Evolutionary conservation across 2,329 filamentous ascomycete genomes (phyloP), one percentile per base, ranked within the genome.

Genomic region (Aureobasidium sp.): DNA sequence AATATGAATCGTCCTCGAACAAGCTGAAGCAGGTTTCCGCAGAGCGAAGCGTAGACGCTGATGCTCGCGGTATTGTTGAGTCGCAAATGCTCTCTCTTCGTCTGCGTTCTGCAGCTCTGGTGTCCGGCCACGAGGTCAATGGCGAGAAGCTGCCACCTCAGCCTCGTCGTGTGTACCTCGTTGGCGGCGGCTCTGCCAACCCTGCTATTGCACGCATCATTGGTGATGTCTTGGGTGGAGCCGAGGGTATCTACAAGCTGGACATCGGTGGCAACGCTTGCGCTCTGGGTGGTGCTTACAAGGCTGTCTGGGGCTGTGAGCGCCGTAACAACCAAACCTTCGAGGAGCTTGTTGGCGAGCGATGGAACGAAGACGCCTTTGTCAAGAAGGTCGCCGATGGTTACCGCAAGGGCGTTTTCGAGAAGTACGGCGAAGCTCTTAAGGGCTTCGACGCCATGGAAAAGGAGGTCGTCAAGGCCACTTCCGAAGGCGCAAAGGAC

Each of bases 201-300:
- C 86, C 87, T 4, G 92, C 93, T 53, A 97, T 97, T 69, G 90
- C 92, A 6, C 82, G 87, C 63, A 85, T 95, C 52, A 84, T 92
- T 4, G 93, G 92, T 29, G 87, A 96, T 70, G 91, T 97, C 2
- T 84, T 99, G 2, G 94, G 94, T 59, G 90, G 90, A 37, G 83
- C 82, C 2, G 94, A 97, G 66, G 94, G 94, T 27, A 90, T 97
- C 29, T 99, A 91, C 77, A 89, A 88, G 75, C 84, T 99, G 15
- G 92, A 97, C 71, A 91, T 97, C 5, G 93, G 94, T 29, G 92
- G 92, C 29, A 97, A 96, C 76, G 93, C 94, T 2, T 99, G 94
- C 76, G 94, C 93, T 12, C 77, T 97, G 15, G 94, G 94, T 15
- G 91, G 91, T 7, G 93, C 93, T 29, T 97, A 97, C 77, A 97